Base-by-base conservation (phyloP, 2,329 filamentous ascomycete genomes). In the Pseudogymnoascus sp. region DNA sequence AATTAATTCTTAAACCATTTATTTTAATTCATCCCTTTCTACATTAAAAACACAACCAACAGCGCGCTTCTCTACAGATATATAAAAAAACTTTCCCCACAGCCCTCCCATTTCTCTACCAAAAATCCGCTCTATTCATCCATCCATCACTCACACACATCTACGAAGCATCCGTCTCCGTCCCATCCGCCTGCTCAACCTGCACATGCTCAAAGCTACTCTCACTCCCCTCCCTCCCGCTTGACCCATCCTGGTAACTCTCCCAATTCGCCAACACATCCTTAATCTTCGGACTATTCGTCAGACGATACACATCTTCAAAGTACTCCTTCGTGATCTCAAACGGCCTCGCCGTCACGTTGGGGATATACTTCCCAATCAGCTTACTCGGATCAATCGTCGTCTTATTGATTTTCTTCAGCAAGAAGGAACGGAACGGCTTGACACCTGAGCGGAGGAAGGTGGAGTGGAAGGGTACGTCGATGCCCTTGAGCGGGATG, bases 351-450 rank as follows among this genome's bases (percentile, higher is more conserved):
- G 95, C 95, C 63, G 95, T 99, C 69, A 99, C 96, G 78, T 99
- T 99, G 70, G 95, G 95, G 69, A 99, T 97, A 80, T 99, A 99
- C 80, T 99, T 99, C 72, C 95, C 95, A 69, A 99, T 84, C 72
- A 99, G 80, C 83, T 97, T 97, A 75, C 90, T 89, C 4, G 95
- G 95, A 76, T 99, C 95, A 76, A 99, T 97, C 62, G 90, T 96
- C 23, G 93, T 97, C 86, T 96, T 96, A 84, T 97, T 92, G 80
- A 99, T 97, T 86, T 99, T 99, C 90, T 97, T 99, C 71, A 97
- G 88, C 75, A 99, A 78, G 86, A 99, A 99, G 49, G 88, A 93
- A 69, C 95, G 86, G 91, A 99, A 99, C 56, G 96, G 95, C 84
- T 99, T 99, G 77, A 99, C 95, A 72, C 95, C 96, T 40, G 92